Evolutionary conservation across 179 eudicot species (phyloP), one percentile per base, ranked within the genome.

Genomic region (Corrigiola litoralis): DNA sequence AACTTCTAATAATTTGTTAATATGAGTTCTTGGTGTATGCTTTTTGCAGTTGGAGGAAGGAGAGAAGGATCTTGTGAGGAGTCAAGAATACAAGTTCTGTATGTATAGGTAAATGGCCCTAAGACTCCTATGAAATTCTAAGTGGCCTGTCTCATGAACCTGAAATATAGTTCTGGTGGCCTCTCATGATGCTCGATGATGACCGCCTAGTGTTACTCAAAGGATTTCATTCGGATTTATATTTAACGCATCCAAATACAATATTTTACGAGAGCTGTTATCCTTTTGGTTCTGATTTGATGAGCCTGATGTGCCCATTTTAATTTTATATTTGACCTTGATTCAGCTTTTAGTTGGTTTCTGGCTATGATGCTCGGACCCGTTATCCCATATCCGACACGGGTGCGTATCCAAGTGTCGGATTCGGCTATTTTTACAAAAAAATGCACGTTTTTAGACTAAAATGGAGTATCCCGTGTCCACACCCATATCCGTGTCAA

Each of bases 11-110:
- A 16, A 4, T 59, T 17, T 50, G 53, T 6, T 24, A 29, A 17
- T 50, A 5, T 11, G 36, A n/a, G 23, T 52, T 37, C 13, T 14
- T 12, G 40, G n/a, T 29, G 47, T 23, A 4, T 63, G 14, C 6
- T 1, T 16, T 58, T 75, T 67, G 68, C 72, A 89, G 96, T 71
- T 89, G 77, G 96, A 89, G 76, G 96, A 87, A 81, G 94, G 96
- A 40, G 96, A 89, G 73, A 89, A 79, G 77, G 92, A 89, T 58
- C 66, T 70, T 56, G 34, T 72, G 36, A 87, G 94, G 75, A 78
- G 84, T 66, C 89, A 85, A 51, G 94, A 89, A 70, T 89, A 82
- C 79, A 89, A 89, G 78, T 89, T 82, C 67, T 89, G 80, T 63
- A 53, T 76, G 61, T 70, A 76, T 51, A 80, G 58, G 83, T 76